Evolutionary conservation across 768 basidiomycete genomes (phyloP), one percentile per base, ranked within the genome.

Genomic region (Russula griseocarnosa): DNA sequence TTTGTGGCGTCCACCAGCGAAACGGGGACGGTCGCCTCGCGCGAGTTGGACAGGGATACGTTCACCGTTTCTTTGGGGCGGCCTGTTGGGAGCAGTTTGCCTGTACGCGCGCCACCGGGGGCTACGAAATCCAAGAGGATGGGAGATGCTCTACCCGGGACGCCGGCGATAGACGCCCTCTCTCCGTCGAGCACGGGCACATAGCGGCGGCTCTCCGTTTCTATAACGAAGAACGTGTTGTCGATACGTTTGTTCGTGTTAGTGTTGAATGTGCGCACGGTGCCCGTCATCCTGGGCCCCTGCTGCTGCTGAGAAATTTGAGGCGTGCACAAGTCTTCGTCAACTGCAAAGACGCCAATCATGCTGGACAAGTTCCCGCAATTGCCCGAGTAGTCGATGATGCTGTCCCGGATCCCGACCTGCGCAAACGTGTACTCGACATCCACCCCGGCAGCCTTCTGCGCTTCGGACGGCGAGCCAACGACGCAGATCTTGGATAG

Each of bases 1-100:
- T 90, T 90, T 18, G 88, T 86, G 1, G 87, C 87, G 69, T 90
- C 88, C 14, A 90, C 80, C 10, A 86, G 77, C 13, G 86, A 87
- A 1, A 76, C 79, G 47, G 71, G 72, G 58, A 82, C 63, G 24
- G 44, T 10, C 34, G 32, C 50, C 24, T 55, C 46, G 24, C 55
- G 52, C 20, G 60, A 67, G 32, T 68, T 65, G 42, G 68, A 61
- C 42, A 71, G 55, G 26, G 59, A 60, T n/a, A 82, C 68, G 34
- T 75, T 65, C 44, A 88, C 71, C 3, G 60, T 55, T 67, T 87
- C 83, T 6, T 74, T 65, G 0, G 85, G 73, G 16, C 76, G 76
- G 28, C 82, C 82, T 0, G 86, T 81, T 1, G 89, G 89, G 24
- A 91, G 78, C 8, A 91, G 79, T 67, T 81, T 81, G 9, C 89